Evolutionary conservation across 1,139 yeast species (phyloP), one percentile per base, ranked within the genome.

Genomic region (Suhomyces atakaporum): DNA sequence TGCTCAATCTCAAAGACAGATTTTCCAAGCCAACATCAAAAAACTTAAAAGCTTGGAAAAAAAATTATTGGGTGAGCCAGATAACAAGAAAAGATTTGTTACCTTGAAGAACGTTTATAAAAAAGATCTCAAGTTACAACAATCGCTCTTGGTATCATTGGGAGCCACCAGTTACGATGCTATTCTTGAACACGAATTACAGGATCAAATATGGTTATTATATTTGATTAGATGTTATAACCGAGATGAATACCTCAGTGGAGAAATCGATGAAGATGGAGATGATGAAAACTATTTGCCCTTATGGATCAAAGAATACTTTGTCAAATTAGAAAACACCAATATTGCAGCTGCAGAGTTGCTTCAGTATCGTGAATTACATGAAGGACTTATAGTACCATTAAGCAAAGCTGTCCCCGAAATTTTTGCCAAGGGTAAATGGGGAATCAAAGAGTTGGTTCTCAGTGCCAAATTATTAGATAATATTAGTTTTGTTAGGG

Each of bases 171-270:
- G 71, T 11, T 80, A 73, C 48, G 81, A 77, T 8, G 77, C 75
- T 26, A 51, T 83, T 11, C 50, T 73, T 2, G 66, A 67, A 7
- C 54, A 66, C 27, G 68, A 71, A 33, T 66, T 79, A 32, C 66
- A 77, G 42, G 83, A 81, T 45, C 84, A 81, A 48, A 74, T 77
- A 4, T 66, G 85, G 62, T 56, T 82, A 11, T 56, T 84, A 29
- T 84, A 82, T 76, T 63, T 84, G 20, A 76, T 84, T 31, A 66
- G 89, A 42, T 73, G 78, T 40, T 66, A 69, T 39, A 83, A 81
- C 51, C 66, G 64, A 37, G 58, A 63, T 4, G 58, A 58, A 5
- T 73, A 74, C 38, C 31, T 42, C 15, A 39, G 47, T 7, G 46
- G 35, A 7, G 60, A 33, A 7, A 50, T 20, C 45, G 51, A 48